A percentile compares a stretch with the other conserved stretches of the same genome.
These are phyloP conservation scores for Aureobasidium sp. DNA, from an alignment of 2,329 filamentous ascomycete genomes.

Conservation along the genomic window DNA sequence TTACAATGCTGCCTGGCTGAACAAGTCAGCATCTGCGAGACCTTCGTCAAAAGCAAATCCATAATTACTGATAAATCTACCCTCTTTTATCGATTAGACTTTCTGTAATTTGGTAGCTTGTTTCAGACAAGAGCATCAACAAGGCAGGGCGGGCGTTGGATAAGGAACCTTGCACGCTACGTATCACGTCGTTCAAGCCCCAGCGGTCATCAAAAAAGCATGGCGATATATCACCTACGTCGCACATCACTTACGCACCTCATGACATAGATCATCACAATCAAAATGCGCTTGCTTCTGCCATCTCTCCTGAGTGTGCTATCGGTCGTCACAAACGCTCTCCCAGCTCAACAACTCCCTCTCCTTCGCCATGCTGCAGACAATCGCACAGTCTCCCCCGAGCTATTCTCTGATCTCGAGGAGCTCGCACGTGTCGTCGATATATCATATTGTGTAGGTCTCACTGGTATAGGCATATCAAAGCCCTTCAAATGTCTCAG, in stretches of 20 bases:
- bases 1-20: too few species aligned
- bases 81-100: not conserved
- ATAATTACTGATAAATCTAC: too few species aligned
- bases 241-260: slow-evolving; percentile 19
- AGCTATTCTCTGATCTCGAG: slow-evolving; percentile 74
- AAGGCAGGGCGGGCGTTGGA: not conserved
- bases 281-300: slow-evolving; percentile 16
- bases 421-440: slow-evolving; percentile 87
- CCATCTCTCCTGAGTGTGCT: not conserved
- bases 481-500: slow-evolving; percentile 81
- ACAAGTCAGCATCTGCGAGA: too few species aligned
- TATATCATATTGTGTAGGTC: slow-evolving; percentile 88
- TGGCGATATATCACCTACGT: slow-evolving; percentile 6
- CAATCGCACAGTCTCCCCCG: slow-evolving; percentile 45
- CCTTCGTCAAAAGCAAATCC: too few species aligned
- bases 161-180: not conserved
- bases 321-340: slow-evolving; percentile 20
- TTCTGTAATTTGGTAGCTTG: not conserved
- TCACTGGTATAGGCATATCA: slow-evolving; percentile 71
- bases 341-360: slow-evolving; percentile 25
- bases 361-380: slow-evolving; percentile 27
- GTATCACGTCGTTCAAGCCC: not conserved
- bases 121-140: not conserved
- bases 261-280: slow-evolving; percentile 8
- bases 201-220: slow-evolving; percentile 9